These are phyloP conservation scores for Tolypocladium guangdongense DNA, from an alignment of 2,329 filamentous ascomycete genomes.

Conservation along the genomic window DNA sequence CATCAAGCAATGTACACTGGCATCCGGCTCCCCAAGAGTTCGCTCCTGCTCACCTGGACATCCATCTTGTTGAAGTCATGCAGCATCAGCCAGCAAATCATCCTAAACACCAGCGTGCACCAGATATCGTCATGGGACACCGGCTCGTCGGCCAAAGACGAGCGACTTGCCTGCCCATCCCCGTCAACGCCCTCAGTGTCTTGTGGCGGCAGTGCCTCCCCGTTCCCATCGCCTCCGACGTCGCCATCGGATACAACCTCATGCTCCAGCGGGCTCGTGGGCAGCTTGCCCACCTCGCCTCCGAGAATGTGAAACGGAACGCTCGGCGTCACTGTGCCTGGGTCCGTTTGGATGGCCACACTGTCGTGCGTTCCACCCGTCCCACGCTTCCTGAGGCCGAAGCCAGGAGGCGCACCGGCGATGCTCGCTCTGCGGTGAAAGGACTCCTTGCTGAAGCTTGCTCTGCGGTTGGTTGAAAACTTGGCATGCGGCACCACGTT, in stretches of 20 bases:
- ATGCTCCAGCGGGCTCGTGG: neutral
- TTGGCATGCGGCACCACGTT: conserved; percentile 26
- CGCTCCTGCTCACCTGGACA: conserved; percentile 39
- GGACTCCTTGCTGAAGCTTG: conserved; percentile 12
- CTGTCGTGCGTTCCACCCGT: conserved; percentile 14
- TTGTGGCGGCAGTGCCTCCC: neutral
- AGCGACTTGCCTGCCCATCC: neutral
- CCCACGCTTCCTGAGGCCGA: conserved; percentile 9
- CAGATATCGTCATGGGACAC: conserved; percentile 34
- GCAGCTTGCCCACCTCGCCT: neutral
- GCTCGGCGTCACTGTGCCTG: neutral
- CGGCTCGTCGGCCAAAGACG: conserved; percentile 11
- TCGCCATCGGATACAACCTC: neutral
- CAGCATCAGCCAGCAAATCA: conserved; percentile 47
- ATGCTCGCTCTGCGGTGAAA: neutral
- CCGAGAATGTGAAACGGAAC: neutral
- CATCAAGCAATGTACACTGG: conserved; percentile 39
- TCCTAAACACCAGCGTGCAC: conserved; percentile 43
- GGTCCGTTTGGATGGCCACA: conserved; percentile 4
- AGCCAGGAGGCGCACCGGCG: conserved; percentile 11
- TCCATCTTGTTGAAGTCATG: conserved; percentile 47
- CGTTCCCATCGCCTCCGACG: conserved; percentile 2
- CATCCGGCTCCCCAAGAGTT: conserved; percentile 42
- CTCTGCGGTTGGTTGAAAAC: conserved; percentile 14
- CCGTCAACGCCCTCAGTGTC: neutral